Conservation (phyloP, 192 early-diverging fungal genomes). For the Umbelopsis sp. region DNA sequence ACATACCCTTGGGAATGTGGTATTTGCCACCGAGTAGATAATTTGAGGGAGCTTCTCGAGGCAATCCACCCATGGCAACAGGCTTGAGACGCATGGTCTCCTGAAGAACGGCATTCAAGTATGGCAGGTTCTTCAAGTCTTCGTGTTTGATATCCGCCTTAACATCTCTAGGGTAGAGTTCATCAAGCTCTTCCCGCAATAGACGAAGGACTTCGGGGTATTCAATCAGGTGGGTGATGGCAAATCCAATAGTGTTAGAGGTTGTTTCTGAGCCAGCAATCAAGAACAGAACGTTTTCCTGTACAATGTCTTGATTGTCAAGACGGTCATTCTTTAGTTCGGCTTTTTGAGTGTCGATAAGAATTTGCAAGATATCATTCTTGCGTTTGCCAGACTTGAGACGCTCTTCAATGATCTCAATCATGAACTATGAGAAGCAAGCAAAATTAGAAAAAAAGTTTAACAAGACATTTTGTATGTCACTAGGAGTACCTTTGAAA, state of each 20-base stretch:
- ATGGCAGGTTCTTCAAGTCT: constrained; percentile 45
- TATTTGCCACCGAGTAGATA: constrained; percentile 48
- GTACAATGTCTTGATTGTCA: constrained; percentile 41
- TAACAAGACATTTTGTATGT: neutral
- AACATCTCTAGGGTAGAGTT: neutral
- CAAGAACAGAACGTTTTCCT: constrained; percentile 46
- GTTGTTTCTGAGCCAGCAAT: constrained; percentile 40
- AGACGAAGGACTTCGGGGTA: constrained; percentile 8
- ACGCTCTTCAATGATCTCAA: constrained; percentile 25
- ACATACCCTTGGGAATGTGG: constrained; percentile 42
- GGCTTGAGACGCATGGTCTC: constrained; percentile 55
- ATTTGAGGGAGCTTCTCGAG: constrained; percentile 39
- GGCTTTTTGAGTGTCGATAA: constrained; percentile 44
- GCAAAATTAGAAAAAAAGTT: neutral
- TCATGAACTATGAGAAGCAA: constrained; percentile 26
- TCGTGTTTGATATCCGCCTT: constrained; percentile 28
- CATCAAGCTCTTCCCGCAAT: constrained; percentile 31
- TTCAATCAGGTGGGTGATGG: constrained; percentile 29
- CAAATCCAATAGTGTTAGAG: constrained; percentile 34
- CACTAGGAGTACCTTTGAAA: neutral
- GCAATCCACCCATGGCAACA: constrained; percentile 40
- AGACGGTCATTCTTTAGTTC: constrained; percentile 39
- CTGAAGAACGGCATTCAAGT: constrained; percentile 56
- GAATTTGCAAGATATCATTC: constrained; percentile 49
- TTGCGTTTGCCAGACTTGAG: constrained; percentile 15